Conservation (phyloP, 495 filamentous ascomycete species). For the Glarea lozoyensis region DNA sequence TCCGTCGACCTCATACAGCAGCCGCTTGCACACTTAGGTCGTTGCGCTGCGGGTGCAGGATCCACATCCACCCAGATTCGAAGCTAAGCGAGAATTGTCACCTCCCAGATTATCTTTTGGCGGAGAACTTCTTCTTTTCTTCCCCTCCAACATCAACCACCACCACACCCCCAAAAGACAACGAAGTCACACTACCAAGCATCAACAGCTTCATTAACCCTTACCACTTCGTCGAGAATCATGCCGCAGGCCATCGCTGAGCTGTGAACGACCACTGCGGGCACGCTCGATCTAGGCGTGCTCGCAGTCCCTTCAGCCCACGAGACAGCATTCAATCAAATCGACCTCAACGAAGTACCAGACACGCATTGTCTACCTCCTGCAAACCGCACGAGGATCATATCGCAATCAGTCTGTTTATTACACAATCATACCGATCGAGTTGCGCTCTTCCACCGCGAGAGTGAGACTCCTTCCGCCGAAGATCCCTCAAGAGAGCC, state of each 20-base stretch:
- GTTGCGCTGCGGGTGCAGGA: no score
- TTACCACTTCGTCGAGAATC: constrained; percentile 65
- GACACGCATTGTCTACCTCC: constrained; percentile 41
- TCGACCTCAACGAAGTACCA: constrained; percentile 70
- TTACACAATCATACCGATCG: constrained; percentile 22
- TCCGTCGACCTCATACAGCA: no score
- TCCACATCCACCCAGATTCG: no score
- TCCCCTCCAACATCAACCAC: constrained; percentile 23
- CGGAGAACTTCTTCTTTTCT: constrained; percentile 3
- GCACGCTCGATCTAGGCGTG: constrained; percentile 34
- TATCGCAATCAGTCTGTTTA: constrained; percentile 19
- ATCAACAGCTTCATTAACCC: constrained; percentile 28
- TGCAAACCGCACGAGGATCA: constrained; percentile 7
- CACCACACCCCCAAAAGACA: constrained; percentile 41
- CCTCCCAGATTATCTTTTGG: no score
- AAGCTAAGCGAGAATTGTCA: no score
- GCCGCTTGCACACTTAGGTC: no score
- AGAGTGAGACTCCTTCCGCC: constrained; percentile 38
- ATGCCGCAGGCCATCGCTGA: constrained; percentile 85
- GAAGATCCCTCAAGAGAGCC: neutral
- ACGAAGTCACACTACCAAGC: constrained; percentile 55
- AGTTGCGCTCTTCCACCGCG: constrained; percentile 22
- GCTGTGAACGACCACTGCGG: constrained; percentile 90
- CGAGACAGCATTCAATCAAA: constrained; percentile 55
- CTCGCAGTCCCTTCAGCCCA: constrained; percentile 76